These are phyloP conservation scores for Cladochytrium replicatum DNA, from an alignment of 192 early-diverging fungal species.

Conservation along the genomic window DNA sequence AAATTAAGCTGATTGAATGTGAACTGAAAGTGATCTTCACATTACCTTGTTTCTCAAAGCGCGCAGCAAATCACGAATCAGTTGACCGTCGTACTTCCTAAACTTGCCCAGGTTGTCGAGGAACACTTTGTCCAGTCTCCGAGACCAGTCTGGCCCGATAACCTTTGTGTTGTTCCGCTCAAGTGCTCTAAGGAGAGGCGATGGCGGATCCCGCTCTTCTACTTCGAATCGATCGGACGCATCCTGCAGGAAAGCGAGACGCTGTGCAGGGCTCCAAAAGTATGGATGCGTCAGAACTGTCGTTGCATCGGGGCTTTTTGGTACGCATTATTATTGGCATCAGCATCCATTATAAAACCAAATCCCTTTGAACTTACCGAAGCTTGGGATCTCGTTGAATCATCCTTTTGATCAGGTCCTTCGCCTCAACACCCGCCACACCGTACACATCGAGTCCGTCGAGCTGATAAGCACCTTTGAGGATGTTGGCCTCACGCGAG, in stretches of 20 bases:
- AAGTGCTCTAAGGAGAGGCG: constrained; percentile 50
- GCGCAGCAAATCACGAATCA: constrained; percentile 78
- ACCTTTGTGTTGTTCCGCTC: constrained; percentile 52
- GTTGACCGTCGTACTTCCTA: constrained; percentile 81
- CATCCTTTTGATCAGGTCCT: constrained; percentile 86
- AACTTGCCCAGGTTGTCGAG: constrained; percentile 81
- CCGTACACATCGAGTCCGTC: constrained; percentile 58
- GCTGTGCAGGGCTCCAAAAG: constrained; percentile 83
- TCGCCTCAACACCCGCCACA: constrained; percentile 70
- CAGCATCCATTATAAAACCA: not conserved
- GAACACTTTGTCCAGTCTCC: constrained; percentile 57
- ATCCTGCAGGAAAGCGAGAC: constrained; percentile 85
- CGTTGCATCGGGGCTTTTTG: constrained; percentile 61
- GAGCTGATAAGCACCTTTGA: constrained; percentile 64
- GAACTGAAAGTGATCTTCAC: not conserved
- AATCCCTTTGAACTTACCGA: constrained; percentile 26
- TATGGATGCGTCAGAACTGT: constrained; percentile 82
- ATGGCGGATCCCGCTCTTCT: constrained; percentile 65
- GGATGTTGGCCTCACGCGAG: constrained; percentile 82
- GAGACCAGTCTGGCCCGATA: constrained; percentile 67
- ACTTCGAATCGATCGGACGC: constrained; percentile 90
- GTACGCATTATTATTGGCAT: not conserved
- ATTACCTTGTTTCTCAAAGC: constrained; percentile 86
- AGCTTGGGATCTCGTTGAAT: constrained; percentile 63
- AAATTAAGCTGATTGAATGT: not conserved